Percentiles rank a stretch among this genome's conserved stretches.
These are phyloP conservation scores for Aureobasidium sp. DNA, from an alignment of 2,329 filamentous ascomycete species.

Conservation along the genomic window DNA sequence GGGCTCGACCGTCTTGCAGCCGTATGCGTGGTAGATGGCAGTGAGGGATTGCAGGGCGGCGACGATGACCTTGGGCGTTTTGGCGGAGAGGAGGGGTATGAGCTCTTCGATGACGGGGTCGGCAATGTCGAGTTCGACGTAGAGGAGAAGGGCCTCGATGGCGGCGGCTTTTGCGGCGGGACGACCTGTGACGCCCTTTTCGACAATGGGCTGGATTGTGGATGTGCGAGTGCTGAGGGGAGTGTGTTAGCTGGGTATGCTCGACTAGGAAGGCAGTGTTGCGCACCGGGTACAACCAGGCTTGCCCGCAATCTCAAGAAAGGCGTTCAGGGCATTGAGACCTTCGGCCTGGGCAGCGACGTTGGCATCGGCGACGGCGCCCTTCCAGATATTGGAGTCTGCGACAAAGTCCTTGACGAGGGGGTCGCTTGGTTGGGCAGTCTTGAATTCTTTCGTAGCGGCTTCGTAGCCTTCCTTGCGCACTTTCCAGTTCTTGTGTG, in stretches of 20 bases:
- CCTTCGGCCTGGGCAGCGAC: constrained; percentile 95
- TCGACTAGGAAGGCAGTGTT: neutral
- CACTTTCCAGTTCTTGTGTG: constrained; percentile 96
- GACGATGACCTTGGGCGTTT: constrained; percentile 82
- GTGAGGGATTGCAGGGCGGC: constrained; percentile 70
- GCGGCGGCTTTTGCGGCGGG: constrained; percentile 83
- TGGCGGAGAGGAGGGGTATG: constrained; percentile 73
- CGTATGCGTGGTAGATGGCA: constrained; percentile 85
- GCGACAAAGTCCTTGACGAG: constrained; percentile 81
- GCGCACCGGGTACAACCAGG: constrained; percentile 65
- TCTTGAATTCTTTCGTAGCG: constrained; percentile 77
- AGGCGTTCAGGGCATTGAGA: constrained; percentile 78
- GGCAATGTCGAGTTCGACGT: constrained; percentile 82
- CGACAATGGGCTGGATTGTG: constrained; percentile 72
- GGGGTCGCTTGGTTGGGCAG: constrained; percentile 75
- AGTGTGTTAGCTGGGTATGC: neutral
- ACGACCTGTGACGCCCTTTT: constrained; percentile 87
- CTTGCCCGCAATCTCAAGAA: constrained; percentile 81
- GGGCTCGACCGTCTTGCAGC: constrained; percentile 87
- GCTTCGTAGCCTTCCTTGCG: constrained; percentile 93
- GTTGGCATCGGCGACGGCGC: constrained; percentile 86
- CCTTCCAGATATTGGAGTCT: constrained; percentile 84
- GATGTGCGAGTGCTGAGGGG: constrained; percentile 58
- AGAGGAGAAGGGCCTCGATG: constrained; percentile 77
- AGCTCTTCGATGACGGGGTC: constrained; percentile 86